phyloP scores from a whole-genome alignment of 31 red algal genomes.

The Odonthalia washingtoniensis region DNA sequence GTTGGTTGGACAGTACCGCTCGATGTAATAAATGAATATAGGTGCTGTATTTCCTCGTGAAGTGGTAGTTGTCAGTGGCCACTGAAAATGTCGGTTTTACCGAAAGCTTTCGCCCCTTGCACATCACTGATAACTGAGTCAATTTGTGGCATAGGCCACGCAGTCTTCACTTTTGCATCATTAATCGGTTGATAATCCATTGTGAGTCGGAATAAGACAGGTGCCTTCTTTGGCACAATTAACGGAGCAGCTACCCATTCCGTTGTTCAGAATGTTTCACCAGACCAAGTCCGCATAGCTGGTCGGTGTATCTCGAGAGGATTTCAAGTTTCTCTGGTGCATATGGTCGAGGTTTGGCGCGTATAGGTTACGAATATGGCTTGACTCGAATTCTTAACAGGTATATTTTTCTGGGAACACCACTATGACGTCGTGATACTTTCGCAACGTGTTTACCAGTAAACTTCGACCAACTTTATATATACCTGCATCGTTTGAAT shows the following conservation, averaged over 20 bases:
- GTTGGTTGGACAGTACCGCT: not conserved
- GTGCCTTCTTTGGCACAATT: slow-evolving; percentile 19
- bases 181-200: not conserved
- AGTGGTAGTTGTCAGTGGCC: not conserved
- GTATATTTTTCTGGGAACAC: not conserved
- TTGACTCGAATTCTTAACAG: not conserved
- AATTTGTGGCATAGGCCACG: not conserved
- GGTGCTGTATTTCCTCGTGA: not conserved
- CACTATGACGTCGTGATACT: not conserved
- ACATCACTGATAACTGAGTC: not conserved
- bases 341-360: not conserved
- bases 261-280: slow-evolving; percentile 2
- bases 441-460: not conserved
- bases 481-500: not conserved
- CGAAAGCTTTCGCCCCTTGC: not conserved
- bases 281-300: not conserved
- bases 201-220: not conserved
- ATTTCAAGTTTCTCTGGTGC: not conserved
- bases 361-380: not conserved
- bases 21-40: not conserved
- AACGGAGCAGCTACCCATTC: slow-evolving; percentile 24
- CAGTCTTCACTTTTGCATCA: not conserved
- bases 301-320: not conserved
- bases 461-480: not conserved
- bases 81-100: not conserved